Evolutionary conservation across 345 rosid species (phyloP).

Genomic region (Kandelia obovata): DNA sequence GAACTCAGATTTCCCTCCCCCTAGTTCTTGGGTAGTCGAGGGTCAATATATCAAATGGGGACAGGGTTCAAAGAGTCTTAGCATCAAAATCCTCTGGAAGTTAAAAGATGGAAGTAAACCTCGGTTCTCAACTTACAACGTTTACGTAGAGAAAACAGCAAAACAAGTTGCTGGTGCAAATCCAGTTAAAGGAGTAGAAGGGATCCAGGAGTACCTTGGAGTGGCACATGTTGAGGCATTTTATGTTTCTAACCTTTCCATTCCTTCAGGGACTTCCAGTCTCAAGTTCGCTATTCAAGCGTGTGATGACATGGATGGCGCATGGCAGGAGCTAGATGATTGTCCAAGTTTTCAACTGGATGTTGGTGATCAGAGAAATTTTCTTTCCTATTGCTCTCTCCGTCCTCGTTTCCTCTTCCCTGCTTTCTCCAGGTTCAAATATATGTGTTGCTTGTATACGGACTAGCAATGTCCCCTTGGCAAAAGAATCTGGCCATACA

Average conservation of each 20-base stretch:
- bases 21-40: constrained; percentile 49
- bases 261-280: constrained; percentile 38
- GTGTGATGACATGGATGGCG: constrained; percentile 34
- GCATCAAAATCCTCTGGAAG: constrained; percentile 55
- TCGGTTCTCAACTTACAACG: constrained; percentile 40
- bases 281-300: constrained; percentile 54
- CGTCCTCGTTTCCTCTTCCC: neutral
- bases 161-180: constrained; percentile 15
- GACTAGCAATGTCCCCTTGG: neutral
- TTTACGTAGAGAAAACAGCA: constrained; percentile 45
- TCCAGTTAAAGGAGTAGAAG: constrained; percentile 20
- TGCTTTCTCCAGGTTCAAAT: neutral
- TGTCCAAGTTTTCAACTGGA: constrained; percentile 43
- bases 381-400: neutral
- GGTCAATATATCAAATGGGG: constrained; percentile 47
- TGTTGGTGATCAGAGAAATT: constrained; percentile 22
- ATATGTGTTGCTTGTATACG: neutral
- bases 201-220: constrained; percentile 44
- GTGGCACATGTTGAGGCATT: constrained; percentile 51
- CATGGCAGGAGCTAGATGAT: constrained; percentile 36
- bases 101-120: constrained; percentile 27
- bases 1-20: constrained; percentile 34
- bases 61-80: constrained; percentile 43
- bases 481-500: no score
- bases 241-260: constrained; percentile 45